Evolutionary conservation across 2,329 filamentous ascomycete species (phyloP).

Genomic region (Ustilaginoidea virens): DNA sequence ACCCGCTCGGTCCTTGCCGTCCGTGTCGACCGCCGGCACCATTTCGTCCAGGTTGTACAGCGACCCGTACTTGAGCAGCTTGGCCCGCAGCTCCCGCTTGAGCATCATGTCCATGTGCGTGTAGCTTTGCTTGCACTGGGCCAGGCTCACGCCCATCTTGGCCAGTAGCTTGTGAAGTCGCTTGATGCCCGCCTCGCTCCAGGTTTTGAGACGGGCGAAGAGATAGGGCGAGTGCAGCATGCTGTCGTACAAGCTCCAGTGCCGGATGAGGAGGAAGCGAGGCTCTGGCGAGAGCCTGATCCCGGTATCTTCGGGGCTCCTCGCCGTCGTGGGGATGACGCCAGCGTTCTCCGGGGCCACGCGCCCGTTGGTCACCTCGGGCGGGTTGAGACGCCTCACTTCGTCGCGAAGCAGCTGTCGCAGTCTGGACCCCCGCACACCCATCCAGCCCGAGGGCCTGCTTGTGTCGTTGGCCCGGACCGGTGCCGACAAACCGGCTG

Average conservation of each 20-base stretch:
- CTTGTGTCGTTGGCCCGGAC: constrained; percentile 38
- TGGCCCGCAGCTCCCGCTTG: constrained; percentile 71
- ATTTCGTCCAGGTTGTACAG: constrained; percentile 90
- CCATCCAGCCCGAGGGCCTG: constrained; percentile 58
- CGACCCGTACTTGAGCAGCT: constrained; percentile 80
- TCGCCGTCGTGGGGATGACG: constrained; percentile 78
- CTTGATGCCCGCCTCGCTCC: constrained; percentile 80
- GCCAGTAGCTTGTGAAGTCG: constrained; percentile 85
- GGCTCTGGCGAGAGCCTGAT: constrained; percentile 91
- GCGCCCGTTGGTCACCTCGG: constrained; percentile 46
- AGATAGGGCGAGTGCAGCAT: constrained; percentile 97
- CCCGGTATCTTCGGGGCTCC: constrained; percentile 78
- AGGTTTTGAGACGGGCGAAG: constrained; percentile 80
- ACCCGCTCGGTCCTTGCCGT: constrained; percentile 51
- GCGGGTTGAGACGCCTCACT: constrained; percentile 82
- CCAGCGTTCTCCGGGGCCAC: constrained; percentile 52
- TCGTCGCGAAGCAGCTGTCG: constrained; percentile 81
- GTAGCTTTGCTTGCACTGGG: constrained; percentile 89
- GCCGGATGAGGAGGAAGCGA: constrained; percentile 77
- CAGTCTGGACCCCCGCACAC: constrained; percentile 67
- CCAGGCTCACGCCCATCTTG: constrained; percentile 93
- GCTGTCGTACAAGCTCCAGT: constrained; percentile 96
- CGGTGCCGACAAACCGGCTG: constrained; percentile 56
- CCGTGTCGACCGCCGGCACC: constrained; percentile 63
- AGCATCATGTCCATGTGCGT: constrained; percentile 98